phyloP scores from a whole-genome alignment of 176 grass and related monocot species.

The Aegilops longissima region DNA sequence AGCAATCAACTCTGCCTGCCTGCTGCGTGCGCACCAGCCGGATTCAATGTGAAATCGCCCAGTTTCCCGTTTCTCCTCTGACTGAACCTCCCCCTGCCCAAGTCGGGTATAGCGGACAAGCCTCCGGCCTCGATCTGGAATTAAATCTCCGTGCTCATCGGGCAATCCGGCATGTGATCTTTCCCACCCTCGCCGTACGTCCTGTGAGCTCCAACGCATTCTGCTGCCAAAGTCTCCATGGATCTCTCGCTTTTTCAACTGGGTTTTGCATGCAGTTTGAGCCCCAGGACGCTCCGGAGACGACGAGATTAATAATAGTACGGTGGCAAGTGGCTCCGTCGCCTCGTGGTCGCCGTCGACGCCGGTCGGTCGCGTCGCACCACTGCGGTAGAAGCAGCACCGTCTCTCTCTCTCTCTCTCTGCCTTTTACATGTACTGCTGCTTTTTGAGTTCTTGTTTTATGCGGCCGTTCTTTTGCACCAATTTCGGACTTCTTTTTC shows the following conservation, averaged over 20 bases:
- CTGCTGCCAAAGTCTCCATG: background rate
- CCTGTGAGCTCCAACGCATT: too few relatives aligned
- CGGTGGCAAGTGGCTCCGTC: background rate
- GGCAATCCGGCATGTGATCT: slow-evolving; percentile 2
- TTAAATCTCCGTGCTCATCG: background rate
- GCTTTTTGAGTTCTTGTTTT: slow-evolving; percentile 18
- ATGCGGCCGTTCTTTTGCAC: background rate
- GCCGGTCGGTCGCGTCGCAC: background rate
- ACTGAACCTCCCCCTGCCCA: background rate
- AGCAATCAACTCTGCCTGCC: background rate
- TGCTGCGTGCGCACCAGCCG: background rate
- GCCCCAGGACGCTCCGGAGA: background rate
- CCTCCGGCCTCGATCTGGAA: background rate
- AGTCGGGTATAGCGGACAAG: background rate
- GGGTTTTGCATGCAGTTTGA: background rate
- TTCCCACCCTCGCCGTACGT: background rate
- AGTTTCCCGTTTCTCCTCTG: background rate
- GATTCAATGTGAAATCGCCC: background rate
- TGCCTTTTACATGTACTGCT: background rate
- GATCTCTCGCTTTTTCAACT: background rate
- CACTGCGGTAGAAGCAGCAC: too few relatives aligned
- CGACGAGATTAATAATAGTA: too few relatives aligned
- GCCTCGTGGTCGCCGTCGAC: background rate
- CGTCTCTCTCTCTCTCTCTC: background rate
- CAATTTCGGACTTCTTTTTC: background rate